phyloP scores from a whole-genome alignment of 2,329 filamentous ascomycete genomes.

The Nemania sp. region DNA sequence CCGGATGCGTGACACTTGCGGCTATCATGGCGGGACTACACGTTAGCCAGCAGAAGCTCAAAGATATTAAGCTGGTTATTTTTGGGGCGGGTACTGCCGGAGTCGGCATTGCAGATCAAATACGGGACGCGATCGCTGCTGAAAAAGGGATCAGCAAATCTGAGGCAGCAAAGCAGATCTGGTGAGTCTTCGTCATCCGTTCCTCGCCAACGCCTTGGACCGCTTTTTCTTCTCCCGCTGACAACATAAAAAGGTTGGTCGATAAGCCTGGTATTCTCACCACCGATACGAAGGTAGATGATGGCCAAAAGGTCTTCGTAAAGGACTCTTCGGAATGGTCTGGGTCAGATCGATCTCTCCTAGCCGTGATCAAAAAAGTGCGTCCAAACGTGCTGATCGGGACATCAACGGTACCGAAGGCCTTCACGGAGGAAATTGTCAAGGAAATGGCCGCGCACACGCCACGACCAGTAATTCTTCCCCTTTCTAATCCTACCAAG shows the following conservation, averaged over 20 bases:
- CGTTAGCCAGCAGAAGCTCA: conserved; percentile 67
- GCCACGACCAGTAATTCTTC: conserved; percentile 75
- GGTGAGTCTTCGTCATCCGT: conserved; percentile 50
- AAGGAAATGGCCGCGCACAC: conserved; percentile 76
- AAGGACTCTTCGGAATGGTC: conserved; percentile 68
- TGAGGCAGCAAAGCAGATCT: conserved; percentile 81
- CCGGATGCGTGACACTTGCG: conserved; percentile 83
- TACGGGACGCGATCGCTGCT: conserved; percentile 76
- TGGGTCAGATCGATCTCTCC: conserved; percentile 59
- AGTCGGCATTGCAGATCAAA: conserved; percentile 83
- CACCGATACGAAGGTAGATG: conserved; percentile 63
- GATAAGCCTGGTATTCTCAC: conserved; percentile 81
- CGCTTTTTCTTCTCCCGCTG: neutral
- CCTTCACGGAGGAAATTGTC: conserved; percentile 77
- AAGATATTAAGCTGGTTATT: conserved; percentile 72
- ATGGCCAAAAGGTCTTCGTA: conserved; percentile 70
- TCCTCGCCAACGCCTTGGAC: neutral
- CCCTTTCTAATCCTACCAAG: conserved; percentile 82
- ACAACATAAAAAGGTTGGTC: conserved; percentile 64
- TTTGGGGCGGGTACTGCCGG: conserved; percentile 84
- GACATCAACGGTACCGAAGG: conserved; percentile 75
- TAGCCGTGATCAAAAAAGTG: conserved; percentile 69
- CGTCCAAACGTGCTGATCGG: conserved; percentile 83
- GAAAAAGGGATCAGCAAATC: conserved; percentile 68
- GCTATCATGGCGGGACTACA: conserved; percentile 78